phyloP scores from a whole-genome alignment of 2,329 filamentous ascomycete genomes.

The Diplocarpon rosae region DNA sequence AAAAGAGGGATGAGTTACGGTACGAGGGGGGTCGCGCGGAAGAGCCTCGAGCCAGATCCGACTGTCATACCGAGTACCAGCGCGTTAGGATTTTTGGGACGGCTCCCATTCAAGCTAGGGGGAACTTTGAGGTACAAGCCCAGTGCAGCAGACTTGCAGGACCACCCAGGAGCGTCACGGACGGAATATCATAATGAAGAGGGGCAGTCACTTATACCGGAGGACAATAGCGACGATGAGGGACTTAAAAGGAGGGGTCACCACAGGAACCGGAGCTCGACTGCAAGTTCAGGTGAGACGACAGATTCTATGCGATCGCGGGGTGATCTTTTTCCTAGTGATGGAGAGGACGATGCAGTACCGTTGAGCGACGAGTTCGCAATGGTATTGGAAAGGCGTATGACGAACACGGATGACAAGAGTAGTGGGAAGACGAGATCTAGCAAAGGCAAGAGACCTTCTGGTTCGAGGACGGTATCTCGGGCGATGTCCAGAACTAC shows the following conservation, averaged over 20 bases:
- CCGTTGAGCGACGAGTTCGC: slow-evolving; percentile 88
- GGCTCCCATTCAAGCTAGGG: slow-evolving; percentile 76
- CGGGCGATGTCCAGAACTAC: slow-evolving; percentile 41
- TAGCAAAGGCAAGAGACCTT: slow-evolving; percentile 46
- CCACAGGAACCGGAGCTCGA: slow-evolving; percentile 60
- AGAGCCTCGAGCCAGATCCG: slow-evolving; percentile 54
- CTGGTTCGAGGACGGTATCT: slow-evolving; percentile 40
- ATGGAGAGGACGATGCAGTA: slow-evolving; percentile 80
- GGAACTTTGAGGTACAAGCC: slow-evolving; percentile 79
- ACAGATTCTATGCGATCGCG: slow-evolving; percentile 78
- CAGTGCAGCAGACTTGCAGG: slow-evolving; percentile 80
- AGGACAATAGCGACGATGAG: slow-evolving; percentile 22
- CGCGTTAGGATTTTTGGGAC: slow-evolving; percentile 72
- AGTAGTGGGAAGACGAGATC: slow-evolving; percentile 55
- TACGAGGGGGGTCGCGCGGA: slow-evolving; percentile 45
- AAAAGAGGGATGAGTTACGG: slow-evolving; percentile 88
- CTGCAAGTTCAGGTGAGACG: slow-evolving; percentile 68
- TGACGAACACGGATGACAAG: slow-evolving; percentile 54
- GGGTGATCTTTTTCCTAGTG: slow-evolving; percentile 84
- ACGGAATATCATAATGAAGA: slow-evolving; percentile 40
- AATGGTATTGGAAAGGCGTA: slow-evolving; percentile 63
- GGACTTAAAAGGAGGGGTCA: slow-evolving; percentile 18
- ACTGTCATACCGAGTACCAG: slow-evolving; percentile 85
- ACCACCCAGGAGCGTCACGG: slow-evolving; percentile 55
- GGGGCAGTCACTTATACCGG: slow-evolving; percentile 58